A percentile compares a stretch with the other conserved stretches of the same genome.
These are phyloP conservation scores for Microsporum ferrugineum DNA, from an alignment of 2,329 filamentous ascomycete species.

Conservation along the genomic window DNA sequence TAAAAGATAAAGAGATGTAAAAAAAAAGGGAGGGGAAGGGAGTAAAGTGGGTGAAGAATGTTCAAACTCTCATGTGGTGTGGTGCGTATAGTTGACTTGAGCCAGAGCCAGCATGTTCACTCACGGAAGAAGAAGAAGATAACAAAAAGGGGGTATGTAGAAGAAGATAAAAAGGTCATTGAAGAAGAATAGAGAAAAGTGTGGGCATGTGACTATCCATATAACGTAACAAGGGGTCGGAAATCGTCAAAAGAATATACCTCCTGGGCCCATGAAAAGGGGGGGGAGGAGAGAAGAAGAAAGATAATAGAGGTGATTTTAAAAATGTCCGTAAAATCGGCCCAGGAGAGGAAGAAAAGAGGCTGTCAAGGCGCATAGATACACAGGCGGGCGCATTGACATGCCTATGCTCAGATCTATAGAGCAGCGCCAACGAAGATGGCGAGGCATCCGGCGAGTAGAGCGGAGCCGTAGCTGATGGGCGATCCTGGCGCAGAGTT, in stretches of 20 bases:
- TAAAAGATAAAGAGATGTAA: not conserved
- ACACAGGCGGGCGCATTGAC: not conserved
- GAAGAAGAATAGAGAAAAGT: not conserved
- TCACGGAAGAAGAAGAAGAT: slow-evolving; percentile 6
- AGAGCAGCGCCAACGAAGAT: slow-evolving; percentile 26
- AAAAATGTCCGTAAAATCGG: not conserved
- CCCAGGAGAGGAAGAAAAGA: not conserved
- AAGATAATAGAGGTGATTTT: not conserved
- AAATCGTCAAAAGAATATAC: not conserved
- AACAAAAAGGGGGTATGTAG: not conserved
- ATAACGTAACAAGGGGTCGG: not conserved
- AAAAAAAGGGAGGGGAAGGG: not conserved
- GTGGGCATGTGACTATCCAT: not conserved
- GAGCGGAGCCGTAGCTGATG: slow-evolving; percentile 20
- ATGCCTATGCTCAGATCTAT: slow-evolving; percentile 16
- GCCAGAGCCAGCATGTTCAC: slow-evolving; percentile 1
- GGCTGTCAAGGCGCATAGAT: not conserved
- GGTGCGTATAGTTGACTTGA: not conserved
- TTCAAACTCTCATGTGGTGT: not conserved
- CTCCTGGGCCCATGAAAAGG: not conserved
- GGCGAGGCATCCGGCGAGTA: slow-evolving; percentile 30
- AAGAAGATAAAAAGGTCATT: not conserved
- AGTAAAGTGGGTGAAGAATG: not conserved
- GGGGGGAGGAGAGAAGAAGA: not conserved
- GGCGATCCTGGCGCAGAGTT: slow-evolving; percentile 13